These are phyloP conservation scores for Alternaria ventricosa DNA, from an alignment of 2,329 filamentous ascomycete genomes.

Conservation along the genomic window DNA sequence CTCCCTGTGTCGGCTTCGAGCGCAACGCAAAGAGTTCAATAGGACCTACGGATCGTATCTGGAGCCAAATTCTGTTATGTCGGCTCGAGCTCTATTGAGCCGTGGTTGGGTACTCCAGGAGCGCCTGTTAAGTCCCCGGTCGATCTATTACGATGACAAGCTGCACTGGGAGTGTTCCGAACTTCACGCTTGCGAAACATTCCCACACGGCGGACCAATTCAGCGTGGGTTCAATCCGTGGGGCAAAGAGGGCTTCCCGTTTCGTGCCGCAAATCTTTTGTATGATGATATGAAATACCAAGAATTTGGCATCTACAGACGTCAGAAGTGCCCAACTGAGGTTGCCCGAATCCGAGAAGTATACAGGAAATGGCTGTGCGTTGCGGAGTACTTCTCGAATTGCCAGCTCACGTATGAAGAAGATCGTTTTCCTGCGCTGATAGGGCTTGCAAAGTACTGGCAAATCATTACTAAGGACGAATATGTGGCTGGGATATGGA, in stretches of 20 bases:
- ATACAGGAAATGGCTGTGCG: neutral
- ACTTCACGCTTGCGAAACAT: neutral
- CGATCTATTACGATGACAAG: neutral
- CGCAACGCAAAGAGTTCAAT: neutral
- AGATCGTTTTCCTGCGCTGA: neutral
- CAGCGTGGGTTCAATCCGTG: neutral
- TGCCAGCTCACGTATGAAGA: neutral
- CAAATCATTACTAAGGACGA: neutral
- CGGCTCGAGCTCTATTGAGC: neutral
- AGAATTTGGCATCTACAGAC: neutral
- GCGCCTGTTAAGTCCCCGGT: neutral
- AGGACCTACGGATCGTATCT: neutral
- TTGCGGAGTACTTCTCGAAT: neutral
- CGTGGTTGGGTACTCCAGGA: neutral
- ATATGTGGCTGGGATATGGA: neutral
- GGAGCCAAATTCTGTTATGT: neutral
- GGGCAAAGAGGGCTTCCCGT: neutral
- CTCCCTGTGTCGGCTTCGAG: neutral
- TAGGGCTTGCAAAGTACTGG: neutral
- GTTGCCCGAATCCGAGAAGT: neutral
- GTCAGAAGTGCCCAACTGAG: rapidly evolving
- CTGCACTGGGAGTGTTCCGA: neutral
- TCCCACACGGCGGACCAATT: neutral
- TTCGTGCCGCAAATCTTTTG: neutral
- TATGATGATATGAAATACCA: neutral